Percentiles rank a stretch among this genome's conserved stretches.
These are phyloP conservation scores for Hypomyces perniciosus DNA, from an alignment of 2,329 filamentous ascomycete species.

Conservation along the genomic window DNA sequence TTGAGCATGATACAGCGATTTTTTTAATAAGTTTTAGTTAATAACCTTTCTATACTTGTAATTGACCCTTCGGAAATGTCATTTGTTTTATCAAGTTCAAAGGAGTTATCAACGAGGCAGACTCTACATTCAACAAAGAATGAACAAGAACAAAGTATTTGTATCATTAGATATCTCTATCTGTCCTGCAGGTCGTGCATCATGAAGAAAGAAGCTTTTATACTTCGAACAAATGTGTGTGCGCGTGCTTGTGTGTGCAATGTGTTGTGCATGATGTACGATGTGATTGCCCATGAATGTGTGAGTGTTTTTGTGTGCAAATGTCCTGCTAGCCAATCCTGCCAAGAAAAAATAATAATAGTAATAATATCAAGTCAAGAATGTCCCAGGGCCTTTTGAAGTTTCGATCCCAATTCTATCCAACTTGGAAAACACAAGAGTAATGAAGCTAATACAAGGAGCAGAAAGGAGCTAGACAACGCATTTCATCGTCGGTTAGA, in stretches of 20 bases:
- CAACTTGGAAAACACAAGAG: not conserved
- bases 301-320: not conserved
- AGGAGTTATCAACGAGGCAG: too few relatives aligned
- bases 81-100: too few relatives aligned
- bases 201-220: not conserved
- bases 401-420: not conserved
- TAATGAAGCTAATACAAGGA: not conserved
- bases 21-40: too few relatives aligned
- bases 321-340: too few relatives aligned
- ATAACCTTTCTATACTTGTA: too few relatives aligned
- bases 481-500: slow-evolving; percentile 20
- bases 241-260: too few relatives aligned
- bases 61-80: too few relatives aligned
- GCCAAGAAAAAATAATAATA: too few relatives aligned
- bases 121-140: not conserved
- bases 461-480: not conserved
- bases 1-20: too few relatives aligned
- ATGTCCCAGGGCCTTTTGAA: not conserved
- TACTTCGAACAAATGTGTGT: not conserved
- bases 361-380: too few relatives aligned
- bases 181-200: not conserved
- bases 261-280: not conserved
- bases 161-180: slow-evolving; percentile 2
- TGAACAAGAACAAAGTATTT: not conserved
- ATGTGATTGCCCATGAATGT: not conserved